Base-by-base conservation (phyloP, 768 basidiomycete species). In the Amanita phalloides region DNA sequence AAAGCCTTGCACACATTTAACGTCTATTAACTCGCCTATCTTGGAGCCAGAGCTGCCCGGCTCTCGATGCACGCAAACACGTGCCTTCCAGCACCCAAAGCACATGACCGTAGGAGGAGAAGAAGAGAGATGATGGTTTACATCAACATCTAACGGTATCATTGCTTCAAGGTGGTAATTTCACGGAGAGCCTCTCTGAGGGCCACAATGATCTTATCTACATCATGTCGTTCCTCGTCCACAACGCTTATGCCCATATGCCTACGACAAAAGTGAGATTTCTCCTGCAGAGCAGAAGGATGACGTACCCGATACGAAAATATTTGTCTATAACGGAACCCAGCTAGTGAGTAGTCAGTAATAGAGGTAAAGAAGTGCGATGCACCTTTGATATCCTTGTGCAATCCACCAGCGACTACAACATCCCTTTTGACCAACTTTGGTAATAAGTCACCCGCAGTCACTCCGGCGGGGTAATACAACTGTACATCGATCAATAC, bases 241-340 rank as follows among this genome's bases (percentile, higher is more conserved):
- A 86, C 82, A 20, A 78, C 93, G n/a, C 85, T 82, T 51, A 84
- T 64, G 47, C 94, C 94, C 92, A 97, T 95, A 65, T 96, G 94
- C 30, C 86, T 85, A 57, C 17, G 51, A 23, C n/a, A 17, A 36
- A 17, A 54, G 28, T n/a, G 21, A 48, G 42, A 42, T 9, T 50
- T 28, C 51, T 30, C 35, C 35, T 51, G 33, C 48, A 10, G 9
- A 52, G 45, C 46, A 23, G 49, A 17, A 41, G 28, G 10, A 54
- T 25, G 49, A 71, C 76, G 36, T 54, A 78, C 77, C 92, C 93
- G 49, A 96, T 82, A 47, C 93, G 84, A 84, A 95, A 92, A 67
- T 95, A 95, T 61, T 82, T 85, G 61, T 86, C 86, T 87, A 56
- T 23, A 55, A 21, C 51, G 17, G 6, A 25, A 38, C 17, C 17